These are phyloP conservation scores for Fulvia fulva DNA, from an alignment of 2,329 filamentous ascomycete genomes.

Conservation along the genomic window DNA sequence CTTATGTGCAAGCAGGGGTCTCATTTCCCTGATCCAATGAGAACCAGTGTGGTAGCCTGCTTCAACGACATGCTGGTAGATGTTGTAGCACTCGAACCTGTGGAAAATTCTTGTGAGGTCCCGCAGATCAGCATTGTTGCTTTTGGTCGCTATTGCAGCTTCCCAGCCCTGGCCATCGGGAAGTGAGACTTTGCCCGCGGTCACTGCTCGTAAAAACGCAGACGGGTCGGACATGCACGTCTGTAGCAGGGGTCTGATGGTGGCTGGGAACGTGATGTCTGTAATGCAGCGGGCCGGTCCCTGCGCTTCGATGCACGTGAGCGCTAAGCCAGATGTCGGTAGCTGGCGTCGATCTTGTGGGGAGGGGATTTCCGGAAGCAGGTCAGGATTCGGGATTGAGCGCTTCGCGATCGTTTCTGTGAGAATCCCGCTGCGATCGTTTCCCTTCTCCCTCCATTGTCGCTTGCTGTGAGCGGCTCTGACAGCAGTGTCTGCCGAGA, in stretches of 20 bases:
- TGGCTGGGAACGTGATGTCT: neutral
- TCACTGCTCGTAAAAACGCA: neutral
- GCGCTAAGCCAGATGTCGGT: too few relatives aligned
- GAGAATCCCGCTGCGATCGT: neutral
- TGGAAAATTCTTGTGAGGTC: constrained; percentile 3
- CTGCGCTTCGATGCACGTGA: neutral
- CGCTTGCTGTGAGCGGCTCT: neutral
- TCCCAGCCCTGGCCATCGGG: constrained; percentile 5
- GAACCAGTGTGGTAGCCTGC: constrained; percentile 5
- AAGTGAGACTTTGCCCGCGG: constrained; percentile 1
- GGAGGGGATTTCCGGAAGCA: neutral
- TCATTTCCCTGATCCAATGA: constrained; percentile 7
- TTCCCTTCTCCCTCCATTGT: neutral
- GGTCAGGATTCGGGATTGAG: neutral
- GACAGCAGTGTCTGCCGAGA: neutral
- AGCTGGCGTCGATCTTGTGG: too few relatives aligned
- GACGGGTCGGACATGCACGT: constrained; percentile 1
- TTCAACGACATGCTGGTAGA: constrained; percentile 5
- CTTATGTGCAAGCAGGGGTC: neutral
- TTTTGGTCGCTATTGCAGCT: constrained; percentile 6
- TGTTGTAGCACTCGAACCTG: constrained; percentile 9
- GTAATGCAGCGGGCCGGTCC: neutral
- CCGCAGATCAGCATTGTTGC: constrained; percentile 2
- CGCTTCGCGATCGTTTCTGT: neutral
- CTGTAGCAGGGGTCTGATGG: neutral